These are phyloP conservation scores for Aspergillus ibericus DNA, from an alignment of 2,329 filamentous ascomycete species.

Conservation along the genomic window DNA sequence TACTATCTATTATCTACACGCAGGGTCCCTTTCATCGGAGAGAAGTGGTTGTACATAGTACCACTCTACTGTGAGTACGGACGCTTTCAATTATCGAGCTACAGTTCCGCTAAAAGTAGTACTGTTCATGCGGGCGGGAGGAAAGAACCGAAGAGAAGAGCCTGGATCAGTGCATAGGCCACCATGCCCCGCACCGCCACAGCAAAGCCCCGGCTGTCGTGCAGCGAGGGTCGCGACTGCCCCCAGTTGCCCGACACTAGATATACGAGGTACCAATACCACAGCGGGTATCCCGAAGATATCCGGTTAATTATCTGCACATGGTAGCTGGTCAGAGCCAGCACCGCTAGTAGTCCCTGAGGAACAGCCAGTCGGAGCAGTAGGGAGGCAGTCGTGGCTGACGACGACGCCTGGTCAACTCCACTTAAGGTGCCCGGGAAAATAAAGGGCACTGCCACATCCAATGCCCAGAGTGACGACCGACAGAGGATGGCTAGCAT, in stretches of 20 bases:
- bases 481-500: slow-evolving; percentile 67
- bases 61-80: too few relatives aligned
- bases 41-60: too few relatives aligned
- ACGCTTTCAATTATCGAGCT: background rate
- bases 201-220: slow-evolving; percentile 22
- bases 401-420: slow-evolving; percentile 12
- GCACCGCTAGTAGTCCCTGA: slow-evolving; percentile 68
- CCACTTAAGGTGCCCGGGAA: slow-evolving; percentile 12
- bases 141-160: slow-evolving; percentile 81
- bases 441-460: slow-evolving; percentile 25
- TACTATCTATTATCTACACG: background rate
- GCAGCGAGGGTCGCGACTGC: slow-evolving; percentile 8
- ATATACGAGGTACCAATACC: slow-evolving; percentile 78
- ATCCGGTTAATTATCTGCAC: slow-evolving; percentile 92
- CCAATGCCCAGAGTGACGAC: slow-evolving; percentile 57
- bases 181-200: slow-evolving; percentile 66
- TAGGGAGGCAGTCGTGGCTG: slow-evolving; percentile 27
- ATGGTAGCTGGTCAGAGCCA: slow-evolving; percentile 80
- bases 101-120: background rate
- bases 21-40: background rate
- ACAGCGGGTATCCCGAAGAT: slow-evolving; percentile 82
- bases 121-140: slow-evolving; percentile 74
- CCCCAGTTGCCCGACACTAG: slow-evolving; percentile 24
- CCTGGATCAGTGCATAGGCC: slow-evolving; percentile 81
- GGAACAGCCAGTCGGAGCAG: slow-evolving; percentile 64